Percentiles rank a stretch among this genome's conserved stretches.
Evolutionary conservation across 495 filamentous ascomycete genomes (phyloP).

Genomic region (Trichoderma erinaceum): DNA sequence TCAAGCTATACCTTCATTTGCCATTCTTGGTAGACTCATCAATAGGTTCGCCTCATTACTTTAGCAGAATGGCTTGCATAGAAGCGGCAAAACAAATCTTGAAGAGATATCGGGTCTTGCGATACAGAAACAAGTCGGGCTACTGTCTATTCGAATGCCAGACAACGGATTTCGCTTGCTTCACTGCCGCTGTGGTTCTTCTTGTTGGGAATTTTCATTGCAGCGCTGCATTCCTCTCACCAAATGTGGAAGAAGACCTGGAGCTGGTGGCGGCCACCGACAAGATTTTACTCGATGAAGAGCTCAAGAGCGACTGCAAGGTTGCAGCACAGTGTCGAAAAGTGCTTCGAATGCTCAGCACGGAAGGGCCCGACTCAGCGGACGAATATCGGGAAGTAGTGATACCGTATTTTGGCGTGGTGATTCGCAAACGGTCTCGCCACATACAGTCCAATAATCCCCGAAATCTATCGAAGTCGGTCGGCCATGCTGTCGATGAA

Average conservation of each 20-base stretch:
- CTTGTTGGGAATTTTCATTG: conserved; percentile 12
- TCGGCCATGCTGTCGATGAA: neutral
- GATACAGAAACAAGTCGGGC: neutral
- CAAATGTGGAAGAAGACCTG: neutral
- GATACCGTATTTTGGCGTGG: neutral
- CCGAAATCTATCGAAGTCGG: neutral
- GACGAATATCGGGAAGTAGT: conserved; percentile 1
- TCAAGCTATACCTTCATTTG: conserved; percentile 21
- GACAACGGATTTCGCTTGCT: conserved; percentile 20
- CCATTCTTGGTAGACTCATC: conserved; percentile 16
- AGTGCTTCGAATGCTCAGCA: conserved; percentile 2
- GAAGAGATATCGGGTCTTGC: conserved; percentile 14
- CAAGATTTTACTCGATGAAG: neutral
- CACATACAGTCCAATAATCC: neutral
- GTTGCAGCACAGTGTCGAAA: conserved; percentile 14
- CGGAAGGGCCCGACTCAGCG: neutral
- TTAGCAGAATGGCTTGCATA: conserved; percentile 17
- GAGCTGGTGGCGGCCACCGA: neutral
- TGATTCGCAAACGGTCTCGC: conserved; percentile 2
- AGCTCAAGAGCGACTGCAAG: neutral
- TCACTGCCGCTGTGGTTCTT: conserved; percentile 19
- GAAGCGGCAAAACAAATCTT: conserved; percentile 17
- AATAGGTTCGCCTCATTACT: neutral
- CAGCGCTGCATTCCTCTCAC: neutral
- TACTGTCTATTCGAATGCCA: conserved; percentile 19